Percentiles rank a stretch among this genome's conserved stretches.
These are phyloP conservation scores for Yamadazyma olivae DNA, from an alignment of 805 yeast species.

Conservation along the genomic window DNA sequence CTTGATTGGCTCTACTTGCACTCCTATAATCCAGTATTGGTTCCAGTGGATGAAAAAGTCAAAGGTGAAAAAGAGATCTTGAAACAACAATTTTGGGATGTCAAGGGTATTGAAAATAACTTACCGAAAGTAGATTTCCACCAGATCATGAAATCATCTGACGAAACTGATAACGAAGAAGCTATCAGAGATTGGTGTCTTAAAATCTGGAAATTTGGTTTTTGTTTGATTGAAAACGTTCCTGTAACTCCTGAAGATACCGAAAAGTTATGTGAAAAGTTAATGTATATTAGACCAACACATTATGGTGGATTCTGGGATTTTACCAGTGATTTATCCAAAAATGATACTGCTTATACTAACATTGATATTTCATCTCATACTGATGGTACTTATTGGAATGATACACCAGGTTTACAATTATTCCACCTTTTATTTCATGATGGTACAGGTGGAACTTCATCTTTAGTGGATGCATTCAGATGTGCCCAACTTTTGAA, in stretches of 20 bases:
- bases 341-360: conserved; percentile 71
- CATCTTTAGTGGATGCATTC: conserved; percentile 67
- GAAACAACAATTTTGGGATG: conserved; percentile 42
- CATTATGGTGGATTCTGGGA: conserved; percentile 85
- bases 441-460: conserved; percentile 66
- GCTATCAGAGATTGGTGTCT: conserved; percentile 55
- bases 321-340: conserved; percentile 65
- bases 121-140: conserved; percentile 50
- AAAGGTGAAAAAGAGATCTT: conserved; percentile 27
- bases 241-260: conserved; percentile 62
- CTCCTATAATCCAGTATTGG: conserved; percentile 50
- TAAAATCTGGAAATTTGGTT: conserved; percentile 56
- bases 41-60: conserved; percentile 25
- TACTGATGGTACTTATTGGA: conserved; percentile 76
- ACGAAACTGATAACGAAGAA: conserved; percentile 25
- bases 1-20: conserved; percentile 46
- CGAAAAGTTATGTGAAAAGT: conserved; percentile 51
- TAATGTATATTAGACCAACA: conserved; percentile 61
- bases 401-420: conserved; percentile 70
- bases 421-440: conserved; percentile 63
- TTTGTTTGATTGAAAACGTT: conserved; percentile 57
- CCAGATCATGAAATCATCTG: conserved; percentile 37
- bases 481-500: conserved; percentile 52
- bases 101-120: conserved; percentile 31
- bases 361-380: conserved; percentile 62